Evolutionary conservation across 495 filamentous ascomycete species (phyloP), one percentile per base, ranked within the genome.

Genomic region (Talaromyces wortmannii): DNA sequence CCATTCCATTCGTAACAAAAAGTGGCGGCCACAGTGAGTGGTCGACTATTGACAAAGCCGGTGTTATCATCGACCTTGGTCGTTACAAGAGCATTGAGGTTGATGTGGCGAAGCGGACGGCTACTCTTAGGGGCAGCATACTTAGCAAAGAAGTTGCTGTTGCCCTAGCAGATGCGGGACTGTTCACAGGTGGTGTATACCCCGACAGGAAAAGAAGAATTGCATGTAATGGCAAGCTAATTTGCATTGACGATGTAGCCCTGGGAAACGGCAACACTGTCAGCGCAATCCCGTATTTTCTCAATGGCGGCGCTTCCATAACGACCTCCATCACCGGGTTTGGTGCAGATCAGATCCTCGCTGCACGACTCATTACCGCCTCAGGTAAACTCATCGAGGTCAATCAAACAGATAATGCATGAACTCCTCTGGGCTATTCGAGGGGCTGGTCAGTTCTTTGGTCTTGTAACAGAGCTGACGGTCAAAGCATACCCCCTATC

Each of bases 371-470:
- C 29, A 57, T 69, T 12, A 50, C 59, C 10, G 64, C 68, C 10
- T 60, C 61, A n/a, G 66, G 64, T 23, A 55, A 65, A 40, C 42
- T 69, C 3, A 31, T 71, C 8, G 61, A 64, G 23, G 60, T 59
- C n/a, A 55, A 55, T 32, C 17, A 63, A 53, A 49, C 43, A 2
- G 17, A 56, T 17, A 52, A 75, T 55, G 59, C 62, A n/a, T 0
- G 69, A 76, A 31, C 67, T 77, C 0, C 73, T 64, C 15, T 61
- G 59, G 52, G 75, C 69, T 7, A 57, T 78, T 16, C 61, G 66
- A 36, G 76, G 73, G n/a, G 72, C 70, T 11, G 65, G 64, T 18
- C 67, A 64, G 30, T 76, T 75, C 58, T 75, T 78, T 43, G 72
- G 75, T n/a, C 60, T 78, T 42, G 63, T 78, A 8, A 73, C 70